phyloP scores from a whole-genome alignment of 306 rosid genomes.

The Pyrus pyrifolia region DNA sequence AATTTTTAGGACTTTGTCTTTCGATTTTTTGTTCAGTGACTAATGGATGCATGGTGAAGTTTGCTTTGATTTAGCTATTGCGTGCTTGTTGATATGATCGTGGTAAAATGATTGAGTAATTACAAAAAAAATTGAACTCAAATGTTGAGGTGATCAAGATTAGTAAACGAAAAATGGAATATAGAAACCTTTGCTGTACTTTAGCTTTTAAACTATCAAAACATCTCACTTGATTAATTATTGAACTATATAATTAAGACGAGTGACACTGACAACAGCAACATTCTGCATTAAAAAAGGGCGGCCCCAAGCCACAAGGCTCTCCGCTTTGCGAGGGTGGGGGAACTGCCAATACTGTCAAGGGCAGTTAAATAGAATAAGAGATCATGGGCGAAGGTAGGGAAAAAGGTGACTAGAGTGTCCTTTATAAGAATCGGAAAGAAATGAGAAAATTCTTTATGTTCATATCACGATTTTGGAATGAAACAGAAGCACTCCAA shows the following conservation, averaged over 20 bases:
- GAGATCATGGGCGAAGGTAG: not conserved
- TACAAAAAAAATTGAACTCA: not conserved
- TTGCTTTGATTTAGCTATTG: not conserved
- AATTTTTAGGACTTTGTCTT: no score
- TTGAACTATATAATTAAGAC: not conserved
- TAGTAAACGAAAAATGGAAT: not conserved
- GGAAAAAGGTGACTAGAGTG: no score
- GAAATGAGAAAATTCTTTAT: not conserved
- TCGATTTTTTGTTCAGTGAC: no score
- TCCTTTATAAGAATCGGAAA: not conserved
- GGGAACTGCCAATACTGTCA: not conserved
- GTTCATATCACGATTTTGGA: not conserved
- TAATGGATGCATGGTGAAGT: not conserved
- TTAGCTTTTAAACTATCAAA: not conserved
- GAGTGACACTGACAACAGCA: not conserved
- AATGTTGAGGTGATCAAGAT: not conserved
- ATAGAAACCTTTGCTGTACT: not conserved
- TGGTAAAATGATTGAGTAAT: not conserved
- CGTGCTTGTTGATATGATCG: not conserved
- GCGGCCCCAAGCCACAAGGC: no score
- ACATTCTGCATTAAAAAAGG: not conserved
- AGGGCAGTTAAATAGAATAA: not conserved
- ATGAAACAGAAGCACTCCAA: not conserved
- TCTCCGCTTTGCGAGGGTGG: no score
- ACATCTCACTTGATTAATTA: not conserved